Percentiles rank a stretch among this genome's conserved stretches.
Conservation (phyloP, 176 grass and related monocot genomes). For the maize (Zea mays) region Zm-B73-REFERENCE-NAM-5.0 NC_050098.1:207198501-207199000, state of each 20-base stretch:
- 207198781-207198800: not conserved
- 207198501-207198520: not conserved
- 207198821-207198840: not conserved
- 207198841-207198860: not conserved
- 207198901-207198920: constrained; percentile 48
- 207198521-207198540: not conserved
- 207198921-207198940: constrained; percentile 62
- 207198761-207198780: not conserved
- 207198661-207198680: constrained; percentile 68
- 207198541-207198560: not conserved
- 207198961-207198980: constrained; percentile 62
- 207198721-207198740: too few relatives aligned
- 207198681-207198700: constrained; percentile 91
- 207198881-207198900: constrained; percentile 49
- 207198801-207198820: not conserved
- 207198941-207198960: constrained; percentile 61
- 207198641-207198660: constrained; percentile 94
- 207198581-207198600: not conserved
- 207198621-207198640: constrained; percentile 98
- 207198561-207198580: not conserved
- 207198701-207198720: too few relatives aligned
- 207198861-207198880: constrained; percentile 52
- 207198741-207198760: not conserved
- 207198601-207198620: constrained; percentile 29
- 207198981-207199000: constrained; percentile 57